Conservation (phyloP, 257 asterid genomes). For the Nemophila menziesii region DNA sequence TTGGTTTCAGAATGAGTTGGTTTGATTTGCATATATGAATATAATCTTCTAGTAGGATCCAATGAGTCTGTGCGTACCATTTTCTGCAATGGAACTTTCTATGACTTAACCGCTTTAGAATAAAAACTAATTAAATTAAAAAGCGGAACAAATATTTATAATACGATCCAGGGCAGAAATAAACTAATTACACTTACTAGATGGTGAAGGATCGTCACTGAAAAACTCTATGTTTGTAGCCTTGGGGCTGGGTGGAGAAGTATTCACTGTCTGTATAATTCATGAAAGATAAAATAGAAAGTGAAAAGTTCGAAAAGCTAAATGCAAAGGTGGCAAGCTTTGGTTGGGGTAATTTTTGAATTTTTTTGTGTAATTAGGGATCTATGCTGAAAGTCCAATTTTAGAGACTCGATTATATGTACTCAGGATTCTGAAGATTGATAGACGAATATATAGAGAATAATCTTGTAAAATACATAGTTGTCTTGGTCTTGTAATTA, state of each 20-base stretch:
- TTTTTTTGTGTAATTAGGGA: too few species aligned
- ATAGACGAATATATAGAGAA: too few species aligned
- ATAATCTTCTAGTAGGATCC: conserved; percentile 98
- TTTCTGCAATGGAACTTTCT: conserved; percentile 73
- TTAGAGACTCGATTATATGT: too few species aligned
- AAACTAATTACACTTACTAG: conserved; percentile 27
- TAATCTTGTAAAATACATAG: too few species aligned
- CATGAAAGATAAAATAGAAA: conserved; percentile 9
- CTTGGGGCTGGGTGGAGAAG: conserved; percentile 31
- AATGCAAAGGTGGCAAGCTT: too few species aligned
- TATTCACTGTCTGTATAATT: conserved; percentile 41
- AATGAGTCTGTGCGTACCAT: conserved; percentile 85
- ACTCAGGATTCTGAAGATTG: too few species aligned
- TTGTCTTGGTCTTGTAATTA: too few species aligned
- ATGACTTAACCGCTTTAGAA: conserved; percentile 49
- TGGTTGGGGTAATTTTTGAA: not conserved
- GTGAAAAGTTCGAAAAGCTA: conserved; percentile 13
- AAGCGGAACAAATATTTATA: conserved; percentile 10
- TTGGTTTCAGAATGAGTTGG: conserved; percentile 44
- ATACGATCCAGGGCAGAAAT: conserved; percentile 10
- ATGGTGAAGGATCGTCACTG: conserved; percentile 35
- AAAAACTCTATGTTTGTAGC: conserved; percentile 32
- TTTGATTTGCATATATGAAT: conserved; percentile 62
- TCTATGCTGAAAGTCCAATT: too few species aligned
- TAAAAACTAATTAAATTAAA: conserved; percentile 10